Conservation (phyloP, 306 rosid genomes). For the Glycine soja region DNA sequence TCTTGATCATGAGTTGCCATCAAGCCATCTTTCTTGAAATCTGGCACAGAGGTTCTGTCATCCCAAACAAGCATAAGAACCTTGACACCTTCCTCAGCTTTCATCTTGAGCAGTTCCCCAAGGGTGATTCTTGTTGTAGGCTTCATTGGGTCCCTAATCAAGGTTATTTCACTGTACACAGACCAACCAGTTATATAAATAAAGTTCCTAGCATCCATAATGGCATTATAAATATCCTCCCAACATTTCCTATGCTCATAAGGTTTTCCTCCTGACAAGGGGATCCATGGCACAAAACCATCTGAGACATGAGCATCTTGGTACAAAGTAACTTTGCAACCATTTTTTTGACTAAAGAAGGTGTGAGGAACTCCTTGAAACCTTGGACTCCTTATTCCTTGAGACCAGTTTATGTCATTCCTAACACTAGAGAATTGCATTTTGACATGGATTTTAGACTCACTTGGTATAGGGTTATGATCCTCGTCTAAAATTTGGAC, state of each 20-base stretch:
- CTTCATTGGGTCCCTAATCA: slow-evolving; percentile 61
- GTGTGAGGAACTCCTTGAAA: slow-evolving; percentile 70
- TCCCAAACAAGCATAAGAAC: slow-evolving; percentile 92
- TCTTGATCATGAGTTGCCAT: slow-evolving; percentile 87
- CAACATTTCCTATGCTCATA: slow-evolving; percentile 65
- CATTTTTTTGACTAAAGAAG: slow-evolving; percentile 64
- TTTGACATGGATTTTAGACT: slow-evolving; percentile 62
- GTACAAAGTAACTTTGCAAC: slow-evolving; percentile 75
- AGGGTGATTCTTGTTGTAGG: slow-evolving; percentile 48
- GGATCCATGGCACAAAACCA: slow-evolving; percentile 34
- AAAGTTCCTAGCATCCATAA: slow-evolving; percentile 64
- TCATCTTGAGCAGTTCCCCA: slow-evolving; percentile 74
- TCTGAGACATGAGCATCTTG: slow-evolving; percentile 78
- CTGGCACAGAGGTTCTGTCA: slow-evolving; percentile 70
- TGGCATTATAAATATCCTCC: slow-evolving; percentile 80
- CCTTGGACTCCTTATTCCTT: slow-evolving; percentile 56
- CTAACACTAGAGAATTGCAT: slow-evolving; percentile 54
- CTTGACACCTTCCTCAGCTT: slow-evolving; percentile 77
- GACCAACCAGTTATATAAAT: slow-evolving; percentile 92
- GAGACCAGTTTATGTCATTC: slow-evolving; percentile 64
- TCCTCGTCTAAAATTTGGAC: slow-evolving; percentile 61
- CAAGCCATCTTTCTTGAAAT: slow-evolving; percentile 71
- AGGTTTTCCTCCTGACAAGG: slow-evolving; percentile 18
- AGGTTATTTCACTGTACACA: slow-evolving; percentile 63
- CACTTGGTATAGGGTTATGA: slow-evolving; percentile 49